Base-by-base conservation (phyloP, 306 rosid species). In the Ormosia emarginata region DNA sequence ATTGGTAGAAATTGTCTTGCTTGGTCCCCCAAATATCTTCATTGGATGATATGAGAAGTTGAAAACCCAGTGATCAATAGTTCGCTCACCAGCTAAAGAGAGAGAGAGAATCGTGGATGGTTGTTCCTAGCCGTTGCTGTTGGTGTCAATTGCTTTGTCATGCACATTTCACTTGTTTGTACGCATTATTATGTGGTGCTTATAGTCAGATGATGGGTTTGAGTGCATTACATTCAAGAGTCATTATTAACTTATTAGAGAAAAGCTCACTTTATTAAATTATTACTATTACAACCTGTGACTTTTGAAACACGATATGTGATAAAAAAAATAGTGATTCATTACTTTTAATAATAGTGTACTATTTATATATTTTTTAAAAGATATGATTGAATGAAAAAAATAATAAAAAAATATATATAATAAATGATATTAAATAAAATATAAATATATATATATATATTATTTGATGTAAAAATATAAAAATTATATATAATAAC, bases 101-200 rank as follows among this genome's bases (percentile, higher is more conserved):
- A 17, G 41, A 44, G 11, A 7, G 61, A 63, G n/a, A 43, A 7
- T 9, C 13, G 40, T 63, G 49, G 5, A 37, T 29, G 72, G 41
- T 52, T 82, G 46, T 14, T 73, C 41, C 34, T 56, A 37, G 49
- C 78, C 47, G 67, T 71, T 67, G 84, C 56, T 30, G 84, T 80
- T 80, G 34, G 44, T 62, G 18, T 67, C 67, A 46, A 17, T 18
- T 32, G 77, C 34, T 30, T 57, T 70, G 77, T 78, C 87, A 66
- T 40, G 69, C 86, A 41, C 53, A 73, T n/a, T 63, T 44, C 68
- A 15, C 68, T 58, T 39, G 3, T 67, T 79, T 59, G 47, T 39
- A 46, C 59, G 32, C 78, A n/a, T 74, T 67, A 67, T 29, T 41
- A 29, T 33, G 6, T 15, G 53, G 34, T 37, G 64, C 63, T 61